Evolutionary conservation across 495 filamentous ascomycete genomes (phyloP), one percentile per base, ranked within the genome.

Genomic region (Talaromyces thailandensis): DNA sequence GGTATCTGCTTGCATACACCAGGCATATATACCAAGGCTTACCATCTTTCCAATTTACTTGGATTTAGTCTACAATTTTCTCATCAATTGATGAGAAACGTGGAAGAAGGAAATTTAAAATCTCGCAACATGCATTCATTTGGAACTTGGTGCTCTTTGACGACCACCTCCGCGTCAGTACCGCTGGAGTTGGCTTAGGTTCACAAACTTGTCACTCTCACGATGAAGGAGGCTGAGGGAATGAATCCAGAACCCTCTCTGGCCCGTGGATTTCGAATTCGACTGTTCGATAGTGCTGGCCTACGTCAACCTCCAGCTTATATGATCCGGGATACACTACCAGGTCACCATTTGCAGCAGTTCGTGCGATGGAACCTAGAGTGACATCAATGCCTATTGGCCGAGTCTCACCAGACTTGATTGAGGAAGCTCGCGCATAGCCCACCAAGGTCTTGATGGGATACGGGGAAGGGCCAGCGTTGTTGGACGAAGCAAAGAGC

Each of bases 261-360:
- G 55, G 55, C 6, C 55, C 55, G 11, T 57, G 9, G n/a, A 57
- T 57, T n/a, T 4, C 11, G 16, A 57, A 57, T 35, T 57, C 14
- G 7, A 28, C 55, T 11, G 29, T 23, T 35, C 56, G 51, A 48
- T 59, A 62, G 1, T 66, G 50, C 29, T 56, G n/a, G 50, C 48
- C 61, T n/a, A 65, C 63, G 52, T 88, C 84, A 8, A 88, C 59
- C 56, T 75, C 56, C 60, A 88, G 23, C 7, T 60, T 73, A 64
- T 88, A 87, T 0, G 67, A 70, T 9, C 84, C 85, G 5, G 84
- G 84, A 65, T 85, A 87, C 50, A 88, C 58, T 31, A 84, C 72
- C 37, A 71, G 72, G 65, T 86, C 77, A 8, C 85, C 85, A 9
- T 66, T 70, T 31, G 73, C 76, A 64, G 86, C 80, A 11, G 75